Evolutionary conservation across 495 filamentous ascomycete genomes (phyloP), one percentile per base, ranked within the genome.

Genomic region (Thozetella sp.): DNA sequence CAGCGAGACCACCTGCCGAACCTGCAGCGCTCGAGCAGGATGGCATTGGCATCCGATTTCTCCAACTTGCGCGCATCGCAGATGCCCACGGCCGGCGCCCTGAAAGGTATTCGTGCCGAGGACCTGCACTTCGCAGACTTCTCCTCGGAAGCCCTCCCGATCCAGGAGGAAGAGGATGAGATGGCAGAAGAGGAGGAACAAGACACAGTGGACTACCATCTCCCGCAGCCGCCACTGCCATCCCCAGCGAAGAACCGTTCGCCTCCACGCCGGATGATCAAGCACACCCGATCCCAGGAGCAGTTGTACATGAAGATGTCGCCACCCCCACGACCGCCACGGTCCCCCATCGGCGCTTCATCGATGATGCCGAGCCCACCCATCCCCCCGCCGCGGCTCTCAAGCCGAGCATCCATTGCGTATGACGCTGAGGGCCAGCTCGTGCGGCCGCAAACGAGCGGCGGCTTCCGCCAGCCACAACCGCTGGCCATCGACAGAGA

Each of bases 61-160:
- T 86, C 85, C 40, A 83, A 86, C 15, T 83, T 90, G 57, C 84
- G 86, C 54, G 85, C 86, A 51, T 81, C 88, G n/a, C 90, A 91
- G 64, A 75, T 78, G 26, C 84, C 88, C 15, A 78, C 67, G 22
- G 58, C 80, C 50, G 77, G 83, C 10, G 82, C 80, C 26, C 72
- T 90, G 25, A 84, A 83, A 63, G 87, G 85, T 19, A 88, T 89
- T 62, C 82, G 80, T 43, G 84, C 84, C 2, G 79, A 88, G 17
- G 83, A 92, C 55, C 72, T 92, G 40, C 84, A 88, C 64, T 87
- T 85, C 69, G 74, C 81, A 48, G 83, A 83, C 69, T 85, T 84
- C 64, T 86, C 88, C 12, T 79, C 83, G 3, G 85, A 89, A 63
- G 69, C 73, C 2, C 68, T 77, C 25, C 68, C 64, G 22, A 57